These are phyloP conservation scores for Talaromyces nanjingensis DNA, from an alignment of 495 filamentous ascomycete genomes.

Conservation along the genomic window DNA sequence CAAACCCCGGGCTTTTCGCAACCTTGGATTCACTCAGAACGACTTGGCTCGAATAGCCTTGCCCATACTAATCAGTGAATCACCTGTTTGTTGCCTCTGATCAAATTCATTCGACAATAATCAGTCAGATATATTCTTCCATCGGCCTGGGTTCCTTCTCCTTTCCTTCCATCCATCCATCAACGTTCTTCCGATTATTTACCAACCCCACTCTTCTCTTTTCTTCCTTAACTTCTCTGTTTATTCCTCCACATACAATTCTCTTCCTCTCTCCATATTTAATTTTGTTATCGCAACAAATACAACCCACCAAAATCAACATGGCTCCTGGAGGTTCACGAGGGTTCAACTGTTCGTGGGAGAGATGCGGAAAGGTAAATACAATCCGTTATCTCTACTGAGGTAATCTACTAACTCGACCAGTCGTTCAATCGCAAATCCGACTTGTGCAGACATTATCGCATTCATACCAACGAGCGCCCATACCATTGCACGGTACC, in stretches of 20 bases:
- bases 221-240: not conserved
- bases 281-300: not conserved
- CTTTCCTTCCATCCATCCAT: not conserved
- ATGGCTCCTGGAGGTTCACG: constrained; percentile 41
- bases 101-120: not conserved
- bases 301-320: not conserved
- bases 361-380: constrained; percentile 40
- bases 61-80: not conserved
- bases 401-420: not conserved
- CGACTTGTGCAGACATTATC: constrained; percentile 78
- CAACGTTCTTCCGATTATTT: not conserved
- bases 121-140: not conserved
- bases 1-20: constrained; percentile 4
- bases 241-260: not conserved
- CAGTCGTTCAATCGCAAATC: constrained; percentile 93
- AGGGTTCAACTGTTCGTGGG: constrained; percentile 43
- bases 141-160: not conserved
- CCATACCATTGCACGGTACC: constrained; percentile 66
- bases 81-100: not conserved
- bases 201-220: constrained; percentile 1
- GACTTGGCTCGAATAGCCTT: not conserved
- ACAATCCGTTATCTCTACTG: not conserved
- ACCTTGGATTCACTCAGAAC: not conserved
- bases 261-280: not conserved
- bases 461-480: constrained; percentile 86